Evolutionary conservation across 2,329 filamentous ascomycete genomes (phyloP), one percentile per base, ranked within the genome.

Genomic region (Aureobasidium zeae): DNA sequence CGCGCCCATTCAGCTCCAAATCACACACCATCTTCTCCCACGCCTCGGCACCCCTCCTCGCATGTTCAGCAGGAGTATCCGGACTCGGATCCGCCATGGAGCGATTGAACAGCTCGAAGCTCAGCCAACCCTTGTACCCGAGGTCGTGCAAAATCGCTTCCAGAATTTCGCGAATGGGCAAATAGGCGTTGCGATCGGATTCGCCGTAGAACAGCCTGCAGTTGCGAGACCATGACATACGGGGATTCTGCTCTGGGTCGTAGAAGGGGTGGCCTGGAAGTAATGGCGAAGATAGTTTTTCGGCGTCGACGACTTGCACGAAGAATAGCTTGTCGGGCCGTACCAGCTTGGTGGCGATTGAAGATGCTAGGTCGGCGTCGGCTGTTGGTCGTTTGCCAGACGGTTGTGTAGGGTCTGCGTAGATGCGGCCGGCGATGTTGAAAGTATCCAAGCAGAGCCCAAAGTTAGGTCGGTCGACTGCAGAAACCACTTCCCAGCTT

Each of bases 191-290:
- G 5, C 37, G 37, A 6, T 41, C 80, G 56, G 69, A 60, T 55
- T 79, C 63, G 51, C 81, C 77, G 47, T 80, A 74, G 53, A 81
- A 85, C 3, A 81, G 58, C n/a, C 83, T 67, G 49, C 79, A 82
- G 56, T 86, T 86, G 12, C 83, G 65, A 24, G 74, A 82, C 83
- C 83, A 87, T 53, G 72, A 83, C 83, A 87, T 86, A 3, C 77
- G 63, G 2, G 72, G 54, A n/a, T 69, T 71, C 59, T 81, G 77
- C 4, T 66, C 68, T 0, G 67, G 55, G 7, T 71, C 64, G 60
- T 79, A 71, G 53, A 74, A 80, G 3, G 64, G 56, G 55, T 83
- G 78, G 1, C 66, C 68, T 10, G 65, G 54, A 3, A 69, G 53
- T 10, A 86, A 58, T 0, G 81, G 81, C 6, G 61, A 52, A 17